Conservation (phyloP, 1,284 basidiomycete genomes). For the Mycena citricolor region DNA sequence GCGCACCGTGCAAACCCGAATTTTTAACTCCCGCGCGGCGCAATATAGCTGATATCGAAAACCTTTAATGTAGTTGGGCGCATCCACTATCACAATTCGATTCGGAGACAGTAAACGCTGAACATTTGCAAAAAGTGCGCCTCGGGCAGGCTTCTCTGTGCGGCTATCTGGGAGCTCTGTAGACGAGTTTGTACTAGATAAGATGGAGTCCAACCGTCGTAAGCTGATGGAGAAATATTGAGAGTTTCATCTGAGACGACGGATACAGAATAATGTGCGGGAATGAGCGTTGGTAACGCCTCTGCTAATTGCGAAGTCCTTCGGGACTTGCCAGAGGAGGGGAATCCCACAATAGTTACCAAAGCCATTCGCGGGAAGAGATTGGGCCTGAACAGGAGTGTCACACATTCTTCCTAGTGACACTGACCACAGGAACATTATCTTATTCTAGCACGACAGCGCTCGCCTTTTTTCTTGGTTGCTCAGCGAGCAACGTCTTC, state of each 20-base stretch:
- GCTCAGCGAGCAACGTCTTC: slow-evolving; percentile 31
- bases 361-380: slow-evolving; percentile 92
- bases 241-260: slow-evolving; percentile 28
- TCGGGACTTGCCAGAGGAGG: slow-evolving; percentile 84
- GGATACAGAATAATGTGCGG: slow-evolving; percentile 9
- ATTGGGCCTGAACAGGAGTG: neutral
- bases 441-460: slow-evolving; percentile 2
- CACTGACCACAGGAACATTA: slow-evolving; percentile 20
- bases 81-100: slow-evolving; percentile 86
- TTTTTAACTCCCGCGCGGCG: slow-evolving; percentile 84
- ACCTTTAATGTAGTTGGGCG: slow-evolving; percentile 95
- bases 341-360: slow-evolving; percentile 89
- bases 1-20: slow-evolving; percentile 86
- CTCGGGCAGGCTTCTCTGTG: slow-evolving; percentile 88
- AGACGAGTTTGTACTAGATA: slow-evolving; percentile 1
- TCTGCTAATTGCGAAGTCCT: slow-evolving; percentile 66
- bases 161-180: slow-evolving; percentile 58
- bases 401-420: too few relatives aligned
- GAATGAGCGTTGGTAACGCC: slow-evolving; percentile 41
- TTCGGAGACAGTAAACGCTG: slow-evolving; percentile 73
- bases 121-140: slow-evolving; percentile 82
- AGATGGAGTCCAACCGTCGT: slow-evolving; percentile 7
- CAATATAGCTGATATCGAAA: slow-evolving; percentile 98
- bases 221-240: slow-evolving; percentile 11
- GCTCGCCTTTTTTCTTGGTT: slow-evolving; percentile 21